Conservation (phyloP, 2,329 filamentous ascomycete genomes). For the Phyllosticta citrichinensis region DNA sequence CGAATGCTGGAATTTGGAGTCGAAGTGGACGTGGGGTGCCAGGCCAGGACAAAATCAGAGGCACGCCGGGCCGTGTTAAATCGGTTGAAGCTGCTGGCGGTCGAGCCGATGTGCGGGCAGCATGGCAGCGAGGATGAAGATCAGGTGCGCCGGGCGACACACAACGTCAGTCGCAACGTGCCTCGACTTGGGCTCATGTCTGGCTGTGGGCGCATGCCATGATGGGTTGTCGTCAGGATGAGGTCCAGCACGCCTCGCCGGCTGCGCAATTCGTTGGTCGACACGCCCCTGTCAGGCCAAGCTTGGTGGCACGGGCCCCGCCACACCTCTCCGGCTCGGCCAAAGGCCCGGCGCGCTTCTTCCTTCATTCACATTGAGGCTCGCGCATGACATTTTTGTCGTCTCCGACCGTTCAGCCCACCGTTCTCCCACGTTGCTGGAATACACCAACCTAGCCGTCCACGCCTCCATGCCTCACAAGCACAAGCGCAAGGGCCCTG, state of each 20-base stretch:
- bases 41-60: not conserved
- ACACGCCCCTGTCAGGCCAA: not conserved
- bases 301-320: not conserved
- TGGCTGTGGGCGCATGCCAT: not conserved
- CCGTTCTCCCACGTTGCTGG: not conserved
- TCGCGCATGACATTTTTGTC: not conserved
- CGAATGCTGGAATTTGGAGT: not conserved
- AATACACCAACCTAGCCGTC: not conserved
- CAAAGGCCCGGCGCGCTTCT: not conserved
- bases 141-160: not conserved
- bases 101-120: not conserved
- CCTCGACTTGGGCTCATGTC: not conserved
- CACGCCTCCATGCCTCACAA: constrained; percentile 65
- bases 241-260: not conserved
- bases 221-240: not conserved
- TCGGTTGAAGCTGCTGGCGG: not conserved
- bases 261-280: not conserved
- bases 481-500: constrained; percentile 56
- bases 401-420: not conserved
- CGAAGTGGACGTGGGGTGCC: not conserved
- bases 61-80: not conserved
- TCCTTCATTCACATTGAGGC: not conserved
- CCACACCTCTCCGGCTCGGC: not conserved
- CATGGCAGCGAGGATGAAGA: not conserved
- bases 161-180: constrained; percentile 1